These are phyloP conservation scores for Alternaria incomplexa DNA, from an alignment of 2,329 filamentous ascomycete genomes.

Conservation along the genomic window DNA sequence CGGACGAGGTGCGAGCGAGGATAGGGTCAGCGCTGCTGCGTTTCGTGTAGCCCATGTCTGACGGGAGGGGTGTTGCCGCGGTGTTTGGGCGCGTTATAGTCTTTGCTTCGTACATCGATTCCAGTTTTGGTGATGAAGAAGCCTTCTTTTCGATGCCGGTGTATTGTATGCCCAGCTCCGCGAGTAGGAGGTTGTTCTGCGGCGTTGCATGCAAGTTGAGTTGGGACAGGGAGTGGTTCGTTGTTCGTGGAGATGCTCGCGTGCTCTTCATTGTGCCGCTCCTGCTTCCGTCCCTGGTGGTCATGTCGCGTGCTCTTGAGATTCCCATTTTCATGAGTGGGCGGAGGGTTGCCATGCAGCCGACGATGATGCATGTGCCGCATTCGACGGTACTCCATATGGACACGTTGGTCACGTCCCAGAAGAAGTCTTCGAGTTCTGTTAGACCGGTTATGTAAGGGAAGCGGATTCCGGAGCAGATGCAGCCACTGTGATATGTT, in stretches of 20 bases:
- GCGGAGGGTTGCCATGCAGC: slow-evolving; percentile 59
- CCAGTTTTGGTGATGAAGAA: neutral
- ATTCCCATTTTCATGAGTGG: slow-evolving; percentile 50
- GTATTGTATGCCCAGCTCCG: neutral
- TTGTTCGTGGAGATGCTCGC: slow-evolving; percentile 1
- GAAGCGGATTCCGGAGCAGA: slow-evolving; percentile 61
- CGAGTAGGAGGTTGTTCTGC: neutral
- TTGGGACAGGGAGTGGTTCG: neutral
- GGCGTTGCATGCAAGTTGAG: neutral
- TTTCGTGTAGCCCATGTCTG: neutral
- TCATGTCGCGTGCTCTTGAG: neutral
- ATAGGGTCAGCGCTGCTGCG: neutral
- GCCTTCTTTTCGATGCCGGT: neutral
- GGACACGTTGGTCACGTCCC: slow-evolving; percentile 54
- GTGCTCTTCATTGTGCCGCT: slow-evolving; percentile 5
- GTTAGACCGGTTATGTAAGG: slow-evolving; percentile 52
- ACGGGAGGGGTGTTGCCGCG: slow-evolving; percentile 2
- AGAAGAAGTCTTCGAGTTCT: slow-evolving; percentile 54
- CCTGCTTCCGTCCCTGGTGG: neutral
- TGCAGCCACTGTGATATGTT: slow-evolving; percentile 54
- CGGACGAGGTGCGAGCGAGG: neutral
- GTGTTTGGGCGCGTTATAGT: slow-evolving; percentile 1
- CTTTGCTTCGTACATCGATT: neutral
- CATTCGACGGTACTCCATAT: slow-evolving; percentile 50
- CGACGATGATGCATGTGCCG: slow-evolving; percentile 53